A percentile compares a stretch with the other conserved stretches of the same genome.
phyloP scores from a whole-genome alignment of 1,284 basidiomycete species.

The Pascua guehoae region DNA sequence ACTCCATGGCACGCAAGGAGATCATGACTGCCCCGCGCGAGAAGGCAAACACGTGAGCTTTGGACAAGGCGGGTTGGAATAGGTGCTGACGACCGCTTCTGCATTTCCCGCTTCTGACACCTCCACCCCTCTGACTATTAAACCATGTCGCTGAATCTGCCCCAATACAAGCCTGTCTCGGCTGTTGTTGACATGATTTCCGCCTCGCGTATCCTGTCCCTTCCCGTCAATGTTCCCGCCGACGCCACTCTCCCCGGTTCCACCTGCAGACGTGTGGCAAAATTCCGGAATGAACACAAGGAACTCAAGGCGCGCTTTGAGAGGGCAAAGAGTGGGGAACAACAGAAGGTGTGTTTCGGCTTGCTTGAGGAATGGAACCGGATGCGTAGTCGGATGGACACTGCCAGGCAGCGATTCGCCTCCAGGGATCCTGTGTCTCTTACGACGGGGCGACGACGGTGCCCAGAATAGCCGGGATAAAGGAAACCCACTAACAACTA shows the following conservation, averaged over 20 bases:
- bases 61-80: not conserved
- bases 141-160: not conserved
- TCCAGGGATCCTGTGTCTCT: not conserved
- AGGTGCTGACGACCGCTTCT: too few relatives aligned
- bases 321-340: constrained; percentile 45
- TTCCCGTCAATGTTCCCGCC: not conserved
- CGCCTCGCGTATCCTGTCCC: not conserved
- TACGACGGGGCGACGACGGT: too few relatives aligned
- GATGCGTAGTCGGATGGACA: too few relatives aligned
- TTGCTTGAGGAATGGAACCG: too few relatives aligned
- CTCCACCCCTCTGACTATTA: not conserved
- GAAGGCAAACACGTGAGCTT: constrained; percentile 78
- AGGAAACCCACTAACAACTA: not conserved
- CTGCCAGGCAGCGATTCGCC: too few relatives aligned
- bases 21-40: constrained; percentile 90
- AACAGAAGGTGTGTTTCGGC: constrained; percentile 31
- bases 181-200: not conserved
- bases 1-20: constrained; percentile 89
- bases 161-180: too few relatives aligned
- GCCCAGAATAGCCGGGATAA: not conserved
- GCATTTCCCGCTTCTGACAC: not conserved
- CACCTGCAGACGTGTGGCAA: constrained; percentile 46
- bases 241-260: not conserved
- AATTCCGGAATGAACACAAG: constrained; percentile 50
- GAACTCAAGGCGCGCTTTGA: constrained; percentile 51